phyloP scores from a whole-genome alignment of 768 basidiomycete species.

The Daedaleopsis nitida region DNA sequence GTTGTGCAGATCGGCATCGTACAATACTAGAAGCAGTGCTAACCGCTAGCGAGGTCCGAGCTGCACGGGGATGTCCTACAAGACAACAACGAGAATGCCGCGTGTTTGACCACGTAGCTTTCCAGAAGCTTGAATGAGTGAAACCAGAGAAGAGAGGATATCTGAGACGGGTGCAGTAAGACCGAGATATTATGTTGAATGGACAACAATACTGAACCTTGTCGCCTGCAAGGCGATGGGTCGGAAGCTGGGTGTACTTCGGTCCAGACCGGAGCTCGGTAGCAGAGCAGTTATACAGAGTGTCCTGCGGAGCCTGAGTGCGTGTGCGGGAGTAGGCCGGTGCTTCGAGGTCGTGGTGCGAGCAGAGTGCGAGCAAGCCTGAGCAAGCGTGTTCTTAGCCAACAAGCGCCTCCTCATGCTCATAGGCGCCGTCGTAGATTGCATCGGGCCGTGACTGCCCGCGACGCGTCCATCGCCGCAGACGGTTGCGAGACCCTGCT shows the following conservation, averaged over 20 bases:
- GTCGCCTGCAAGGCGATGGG: too few species aligned
- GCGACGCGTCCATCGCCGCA: conserved; percentile 4
- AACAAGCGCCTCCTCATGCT: background rate
- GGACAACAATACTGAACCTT: too few species aligned
- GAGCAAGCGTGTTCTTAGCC: conserved; percentile 5
- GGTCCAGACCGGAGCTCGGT: too few species aligned
- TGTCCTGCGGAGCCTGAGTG: background rate
- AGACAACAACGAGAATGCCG: too few species aligned
- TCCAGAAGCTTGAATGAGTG: too few species aligned
- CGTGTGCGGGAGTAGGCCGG: background rate
- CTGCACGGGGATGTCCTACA: too few species aligned
- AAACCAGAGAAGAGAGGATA: too few species aligned
- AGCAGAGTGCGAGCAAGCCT: background rate
- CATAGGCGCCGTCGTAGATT: background rate
- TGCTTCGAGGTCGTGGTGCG: background rate
- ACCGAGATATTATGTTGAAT: too few species aligned
- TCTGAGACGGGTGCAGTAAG: too few species aligned
- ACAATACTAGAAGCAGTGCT: background rate
- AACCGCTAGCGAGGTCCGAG: background rate
- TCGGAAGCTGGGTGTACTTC: too few species aligned
- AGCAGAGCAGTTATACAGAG: background rate
- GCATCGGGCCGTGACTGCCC: background rate
- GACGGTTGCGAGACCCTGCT: conserved; percentile 7
- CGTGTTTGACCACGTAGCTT: too few species aligned
- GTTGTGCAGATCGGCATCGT: conserved; percentile 80